Evolutionary conservation across 768 basidiomycete genomes (phyloP).

Genomic region (Xerocomus brunneocitrinus): DNA sequence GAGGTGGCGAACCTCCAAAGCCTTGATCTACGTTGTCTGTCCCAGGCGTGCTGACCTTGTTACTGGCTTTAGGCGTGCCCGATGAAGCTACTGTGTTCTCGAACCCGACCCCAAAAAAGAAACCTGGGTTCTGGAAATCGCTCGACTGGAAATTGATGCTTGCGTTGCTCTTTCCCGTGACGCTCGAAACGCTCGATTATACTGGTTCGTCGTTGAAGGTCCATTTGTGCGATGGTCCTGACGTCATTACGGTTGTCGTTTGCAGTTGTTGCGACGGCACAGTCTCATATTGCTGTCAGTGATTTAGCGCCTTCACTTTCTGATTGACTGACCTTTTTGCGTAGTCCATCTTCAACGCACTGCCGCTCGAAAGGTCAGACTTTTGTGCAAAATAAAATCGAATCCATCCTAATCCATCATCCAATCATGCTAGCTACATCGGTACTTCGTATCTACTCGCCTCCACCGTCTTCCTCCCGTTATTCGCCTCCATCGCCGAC

Average conservation of each 20-base stretch:
- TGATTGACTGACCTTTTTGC: background rate
- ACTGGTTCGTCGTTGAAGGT: conserved; percentile 14
- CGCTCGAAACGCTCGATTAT: conserved; percentile 36
- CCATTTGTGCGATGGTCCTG: background rate
- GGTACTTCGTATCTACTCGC: conserved; percentile 49
- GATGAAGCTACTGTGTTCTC: background rate
- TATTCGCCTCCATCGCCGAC: conserved; percentile 48
- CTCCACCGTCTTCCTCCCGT: conserved; percentile 49
- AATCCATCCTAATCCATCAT: background rate
- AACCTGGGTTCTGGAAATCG: conserved; percentile 24
- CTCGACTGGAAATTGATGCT: conserved; percentile 29
- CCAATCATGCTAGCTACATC: conserved; percentile 34
- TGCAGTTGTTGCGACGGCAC: conserved; percentile 49
- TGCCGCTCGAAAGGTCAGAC: conserved; percentile 24
- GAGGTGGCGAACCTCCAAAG: background rate
- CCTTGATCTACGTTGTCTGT: background rate
- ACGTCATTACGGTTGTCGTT: background rate
- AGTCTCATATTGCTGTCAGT: conserved; percentile 46
- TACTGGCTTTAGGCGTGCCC: background rate
- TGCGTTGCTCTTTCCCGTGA: conserved; percentile 40
- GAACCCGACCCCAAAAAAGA: background rate
- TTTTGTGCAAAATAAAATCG: background rate
- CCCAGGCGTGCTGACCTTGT: background rate
- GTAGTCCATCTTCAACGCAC: conserved; percentile 29
- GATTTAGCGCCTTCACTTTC: background rate